Base-by-base conservation (phyloP, 108 stramenopile genomes). In the Fragilaria crotonensis region DNA sequence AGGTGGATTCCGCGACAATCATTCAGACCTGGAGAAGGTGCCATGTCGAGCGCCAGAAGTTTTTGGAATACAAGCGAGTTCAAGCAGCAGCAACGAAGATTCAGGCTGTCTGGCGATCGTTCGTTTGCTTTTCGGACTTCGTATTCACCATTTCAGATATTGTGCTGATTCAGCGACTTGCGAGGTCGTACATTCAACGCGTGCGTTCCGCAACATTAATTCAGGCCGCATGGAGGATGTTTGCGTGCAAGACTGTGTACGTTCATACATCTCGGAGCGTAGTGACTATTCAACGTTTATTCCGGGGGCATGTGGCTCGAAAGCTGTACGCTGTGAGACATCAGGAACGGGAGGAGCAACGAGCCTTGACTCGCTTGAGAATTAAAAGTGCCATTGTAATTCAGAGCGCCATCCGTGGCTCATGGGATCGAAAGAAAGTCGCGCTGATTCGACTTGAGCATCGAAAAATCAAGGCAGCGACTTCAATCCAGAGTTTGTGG, bases 51-150 rank as follows among this genome's bases (percentile, higher is more conserved):
- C 33, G 33, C 18, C 28, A 3, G 23, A 19, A 31, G 23, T 36
- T 19, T 23, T 25, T 17, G 11, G 45, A 41, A 28, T 30, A 59
- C 14, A 4, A 25, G 27, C 36, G 36, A 11, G 36, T 11, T 7
- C 7, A 41, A 41, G 11, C 14, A 33, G 76, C 78, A 0, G 80
- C 83, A 7, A 73, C 69, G 7, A 48, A 63, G 27, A 89, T 89
- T 59, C 84, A 85, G 58, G 62, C 63, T 29, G 46, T 65, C 1
- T 89, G 83, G 82, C 72, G 88, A 49, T 75, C 79, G 20, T 79
- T 80, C 32, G 69, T 73, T n/a, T 59, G 73, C 20, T 79, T 63
- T 59, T 69, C 80, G 4, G 74, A 77, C 32, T 89, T 66, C 51
- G 72, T 85, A 47, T 70, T 77, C 52, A 75, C 77, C 18, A 30